Evolutionary conservation across 2,329 filamentous ascomycete genomes (phyloP), one percentile per base, ranked within the genome.

Genomic region (Daldinia eschscholtzii): DNA sequence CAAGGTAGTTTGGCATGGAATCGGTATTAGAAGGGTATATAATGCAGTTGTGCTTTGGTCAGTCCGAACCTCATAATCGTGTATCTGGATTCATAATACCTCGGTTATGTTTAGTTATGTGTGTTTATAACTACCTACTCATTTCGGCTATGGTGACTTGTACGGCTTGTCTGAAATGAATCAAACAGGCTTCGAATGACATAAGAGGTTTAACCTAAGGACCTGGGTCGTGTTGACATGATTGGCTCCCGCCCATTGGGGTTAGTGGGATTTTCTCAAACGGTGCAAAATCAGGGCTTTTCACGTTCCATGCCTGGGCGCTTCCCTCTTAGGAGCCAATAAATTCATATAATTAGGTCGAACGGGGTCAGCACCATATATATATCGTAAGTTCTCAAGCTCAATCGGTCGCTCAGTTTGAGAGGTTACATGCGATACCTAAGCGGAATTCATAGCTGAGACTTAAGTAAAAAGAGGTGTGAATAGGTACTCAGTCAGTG

Each of bases 211-310:
- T 7, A 30, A 30, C 44, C 28, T 56, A 48, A 39, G 50, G 56
- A 55, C 28, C 57, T 30, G 6, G 46, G 10, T 28, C 35, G 44
- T 30, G 41, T 7, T 20, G 28, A 57, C n/a, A 39, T 68, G 68
- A 71, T 71, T 71, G 68, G 68, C 28, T 68, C 62, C 68, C 65
- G 57, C 68, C 60, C 39, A 6, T 52, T 52, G 10, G 13, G 5
- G 56, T 60, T 66, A 65, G 65, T 52, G 48, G 42, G 61, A 61
- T 63, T 57, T 44, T 57, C 55, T 57, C 55, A 41, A 46, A 41
- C 18, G 13, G 56, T 60, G 13, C 30, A 60, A 44, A 33, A 18
- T 44, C 55, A 50, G 50, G 44, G 48, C 15, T 26, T 35, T 57
- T n/a, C 26, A 35, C 9, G 7, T 6, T 33, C 5, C 30, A 33